Evolutionary conservation across 2,329 filamentous ascomycete genomes (phyloP).

Genomic region (Ascomycota sp.): DNA sequence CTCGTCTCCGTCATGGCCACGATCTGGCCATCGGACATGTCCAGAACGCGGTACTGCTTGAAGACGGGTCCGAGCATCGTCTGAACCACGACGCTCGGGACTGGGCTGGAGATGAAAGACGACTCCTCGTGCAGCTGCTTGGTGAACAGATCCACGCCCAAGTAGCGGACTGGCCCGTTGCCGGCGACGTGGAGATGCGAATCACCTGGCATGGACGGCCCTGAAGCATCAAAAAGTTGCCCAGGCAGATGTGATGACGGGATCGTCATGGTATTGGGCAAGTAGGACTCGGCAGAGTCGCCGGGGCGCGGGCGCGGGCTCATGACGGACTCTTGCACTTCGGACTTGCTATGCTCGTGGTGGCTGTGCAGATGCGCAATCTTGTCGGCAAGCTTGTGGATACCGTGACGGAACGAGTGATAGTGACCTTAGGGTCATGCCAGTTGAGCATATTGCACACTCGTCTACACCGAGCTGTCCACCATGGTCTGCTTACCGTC

Average conservation of each 20-base stretch:
- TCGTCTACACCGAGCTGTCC: background rate
- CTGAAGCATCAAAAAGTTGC: constrained; percentile 96
- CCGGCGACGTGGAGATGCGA: constrained; percentile 92
- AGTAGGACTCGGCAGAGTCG: constrained; percentile 13
- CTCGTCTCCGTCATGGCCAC: constrained; percentile 98
- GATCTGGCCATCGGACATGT: constrained; percentile 71
- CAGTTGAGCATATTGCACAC: background rate
- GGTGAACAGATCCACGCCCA: constrained; percentile 99
- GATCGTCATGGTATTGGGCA: constrained; percentile 88
- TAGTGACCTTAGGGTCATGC: constrained; percentile 26
- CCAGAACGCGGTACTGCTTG: constrained; percentile 99
- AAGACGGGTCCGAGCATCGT: constrained; percentile 98
- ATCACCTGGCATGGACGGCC: constrained; percentile 99
- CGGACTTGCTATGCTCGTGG: constrained; percentile 29
- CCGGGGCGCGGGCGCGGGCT: constrained; percentile 9
- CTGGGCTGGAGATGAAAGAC: constrained; percentile 91
- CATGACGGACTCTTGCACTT: constrained; percentile 14
- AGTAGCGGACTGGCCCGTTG: constrained; percentile 98
- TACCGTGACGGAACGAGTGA: constrained; percentile 34
- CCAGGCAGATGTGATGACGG: constrained; percentile 98
- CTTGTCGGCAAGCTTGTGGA: constrained; percentile 37
- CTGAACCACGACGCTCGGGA: constrained; percentile 91
- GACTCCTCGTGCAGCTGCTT: constrained; percentile 99
- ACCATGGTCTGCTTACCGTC: constrained; percentile 31
- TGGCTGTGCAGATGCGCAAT: constrained; percentile 27